Base-by-base conservation (phyloP, 148 eudicot species). In the Bassia scoparia region DNA sequence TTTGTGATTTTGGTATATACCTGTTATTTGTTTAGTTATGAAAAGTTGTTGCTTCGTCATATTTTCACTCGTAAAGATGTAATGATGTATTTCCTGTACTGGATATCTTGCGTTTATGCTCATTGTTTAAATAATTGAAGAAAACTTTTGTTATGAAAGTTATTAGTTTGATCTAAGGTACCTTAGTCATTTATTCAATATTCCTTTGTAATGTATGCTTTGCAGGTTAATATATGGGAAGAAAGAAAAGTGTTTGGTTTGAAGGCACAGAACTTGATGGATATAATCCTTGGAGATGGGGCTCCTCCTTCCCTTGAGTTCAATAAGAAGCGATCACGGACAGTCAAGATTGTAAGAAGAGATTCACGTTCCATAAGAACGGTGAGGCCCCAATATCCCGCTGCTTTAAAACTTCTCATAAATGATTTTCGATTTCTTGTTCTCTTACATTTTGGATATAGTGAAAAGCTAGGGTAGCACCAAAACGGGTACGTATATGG, bases 211-310 rank as follows among this genome's bases (percentile, higher is more conserved):
- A 43, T 52, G 1, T 54, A 24, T 68, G 29, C 17, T 35, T 46
- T 72, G 67, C 59, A 95, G 98, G 93, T 95, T 74, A 74, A 73
- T 11, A 91, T 95, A 83, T 95, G 98, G 98, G 93, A 91, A 73
- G 91, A 95, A 83, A 86, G 98, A 73, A 91, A 78, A 76, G 97
- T 95, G 52, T 95, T 95, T 80, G 98, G 98, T 56, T 88, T 91
- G 34, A 88, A 79, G 67, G 79, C 89, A 64, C 78, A 79, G 74
- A 88, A 81, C 80, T 79, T 95, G 72, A 86, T 87, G 72, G 90
- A 87, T 81, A 60, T 87, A 70, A 84, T 95, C 90, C 97, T 95
- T 70, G 91, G 83, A 81, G 89, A 87, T 61, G 88, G 84, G 74
- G 71, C 75, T 49, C 98, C 91, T 76, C 93, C 92, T 52, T 89